Conservation (phyloP, 1,139 yeast genomes). For the Yamadazyma taylorii region DNA sequence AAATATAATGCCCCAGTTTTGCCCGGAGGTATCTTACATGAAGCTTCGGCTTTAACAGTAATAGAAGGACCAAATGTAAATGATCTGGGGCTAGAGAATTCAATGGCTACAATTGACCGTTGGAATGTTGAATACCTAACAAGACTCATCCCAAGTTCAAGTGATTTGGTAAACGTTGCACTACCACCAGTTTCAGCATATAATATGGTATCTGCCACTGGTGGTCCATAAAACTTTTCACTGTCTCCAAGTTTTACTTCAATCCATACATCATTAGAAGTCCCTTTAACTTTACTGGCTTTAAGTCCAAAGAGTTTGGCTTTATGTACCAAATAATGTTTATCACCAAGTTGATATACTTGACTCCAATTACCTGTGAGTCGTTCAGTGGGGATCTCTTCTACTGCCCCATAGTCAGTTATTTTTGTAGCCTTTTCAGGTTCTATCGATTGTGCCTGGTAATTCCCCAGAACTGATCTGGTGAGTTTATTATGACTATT, state of each 20-base stretch:
- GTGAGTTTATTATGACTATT: too few species aligned
- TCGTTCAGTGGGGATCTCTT: conserved; percentile 8
- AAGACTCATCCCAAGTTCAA: conserved; percentile 1
- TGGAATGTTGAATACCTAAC: conserved; percentile 1
- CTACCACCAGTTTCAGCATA: conserved; percentile 8
- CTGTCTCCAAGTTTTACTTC: conserved; percentile 5
- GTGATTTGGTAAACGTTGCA: conserved; percentile 4
- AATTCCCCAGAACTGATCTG: too few species aligned
- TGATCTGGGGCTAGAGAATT: neutral
- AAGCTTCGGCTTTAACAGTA: conserved; percentile 7
- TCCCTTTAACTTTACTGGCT: conserved; percentile 2
- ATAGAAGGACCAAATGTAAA: conserved; percentile 1
- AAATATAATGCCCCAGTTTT: conserved; percentile 13
- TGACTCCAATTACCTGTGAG: conserved; percentile 4
- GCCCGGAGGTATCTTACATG: conserved; percentile 12
- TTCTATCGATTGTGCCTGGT: neutral
- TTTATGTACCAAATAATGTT: conserved; percentile 9
- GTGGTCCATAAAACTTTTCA: conserved; percentile 9
- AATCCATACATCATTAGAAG: conserved; percentile 10
- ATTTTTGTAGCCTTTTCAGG: neutral
- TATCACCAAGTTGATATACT: conserved; percentile 5
- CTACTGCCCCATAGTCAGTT: conserved; percentile 3
- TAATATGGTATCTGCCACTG: conserved; percentile 11
- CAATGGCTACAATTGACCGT: neutral
- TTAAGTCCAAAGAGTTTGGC: neutral